Percentiles rank a stretch among this genome's conserved stretches.
These are phyloP conservation scores for Trichoderma brevicompactum DNA, from an alignment of 2,329 filamentous ascomycete species.

Conservation along the genomic window DNA sequence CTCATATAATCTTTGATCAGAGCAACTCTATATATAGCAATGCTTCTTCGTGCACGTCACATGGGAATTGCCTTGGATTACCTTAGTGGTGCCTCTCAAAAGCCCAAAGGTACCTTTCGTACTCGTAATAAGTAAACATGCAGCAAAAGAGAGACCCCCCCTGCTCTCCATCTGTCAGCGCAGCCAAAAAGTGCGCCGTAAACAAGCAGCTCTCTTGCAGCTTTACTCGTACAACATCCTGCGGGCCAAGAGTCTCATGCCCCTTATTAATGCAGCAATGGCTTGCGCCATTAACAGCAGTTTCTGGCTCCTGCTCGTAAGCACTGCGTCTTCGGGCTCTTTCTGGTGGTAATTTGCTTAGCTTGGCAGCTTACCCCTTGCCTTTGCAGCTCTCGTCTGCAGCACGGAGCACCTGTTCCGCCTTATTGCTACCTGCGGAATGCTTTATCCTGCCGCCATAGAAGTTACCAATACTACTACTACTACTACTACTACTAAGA, in stretches of 20 bases:
- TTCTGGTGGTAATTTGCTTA: neutral
- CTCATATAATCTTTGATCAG: too few species aligned
- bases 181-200: neutral
- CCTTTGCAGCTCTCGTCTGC: neutral
- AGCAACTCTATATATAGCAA: slow-evolving; percentile 15
- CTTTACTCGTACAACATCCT: neutral
- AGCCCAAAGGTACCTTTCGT: neutral
- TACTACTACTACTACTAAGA: neutral
- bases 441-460: neutral
- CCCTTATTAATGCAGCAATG: slow-evolving; percentile 21
- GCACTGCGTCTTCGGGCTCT: slow-evolving; percentile 8
- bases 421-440: neutral
- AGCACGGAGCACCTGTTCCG: slow-evolving; percentile 15
- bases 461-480: neutral
- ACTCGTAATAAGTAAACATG: neutral
- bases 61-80: neutral
- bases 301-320: neutral
- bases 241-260: neutral
- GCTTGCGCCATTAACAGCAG: neutral
- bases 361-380: slow-evolving; percentile 8
- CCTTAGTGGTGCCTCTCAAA: neutral
- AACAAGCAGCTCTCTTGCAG: neutral
- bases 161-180: neutral
- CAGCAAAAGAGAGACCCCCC: neutral
- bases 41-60: neutral